These are phyloP conservation scores for Xerocomellus amylosporus DNA, from an alignment of 768 basidiomycete genomes.

Conservation along the genomic window DNA sequence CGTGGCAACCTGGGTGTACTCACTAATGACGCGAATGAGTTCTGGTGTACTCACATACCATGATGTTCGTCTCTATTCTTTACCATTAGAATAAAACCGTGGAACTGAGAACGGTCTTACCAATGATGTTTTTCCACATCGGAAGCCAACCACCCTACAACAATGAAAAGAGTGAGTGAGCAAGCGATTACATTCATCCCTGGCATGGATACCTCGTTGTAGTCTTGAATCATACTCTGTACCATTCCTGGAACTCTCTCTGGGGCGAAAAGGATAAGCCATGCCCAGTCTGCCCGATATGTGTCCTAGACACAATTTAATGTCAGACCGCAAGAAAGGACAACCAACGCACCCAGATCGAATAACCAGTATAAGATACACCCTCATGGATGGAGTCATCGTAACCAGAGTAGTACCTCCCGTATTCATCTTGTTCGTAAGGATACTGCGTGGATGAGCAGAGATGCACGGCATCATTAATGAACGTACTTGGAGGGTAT, in stretches of 20 bases:
- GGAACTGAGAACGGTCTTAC: slow-evolving; percentile 29
- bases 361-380: slow-evolving; percentile 77
- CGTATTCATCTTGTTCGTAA: slow-evolving; percentile 67
- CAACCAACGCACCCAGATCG: slow-evolving; percentile 58
- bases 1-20: slow-evolving; percentile 54
- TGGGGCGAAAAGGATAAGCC: slow-evolving; percentile 73
- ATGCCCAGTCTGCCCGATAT: slow-evolving; percentile 75
- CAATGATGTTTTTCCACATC: slow-evolving; percentile 88
- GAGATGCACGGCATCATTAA: neutral
- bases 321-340: neutral
- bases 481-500: slow-evolving; percentile 51
- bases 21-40: neutral
- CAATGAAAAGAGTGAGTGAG: neutral
- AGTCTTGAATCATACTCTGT: slow-evolving; percentile 78
- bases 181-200: neutral
- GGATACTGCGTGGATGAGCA: slow-evolving; percentile 53
- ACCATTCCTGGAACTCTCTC: slow-evolving; percentile 77
- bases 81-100: neutral
- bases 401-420: slow-evolving; percentile 74
- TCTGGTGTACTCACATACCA: slow-evolving; percentile 40
- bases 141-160: slow-evolving; percentile 74
- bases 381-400: slow-evolving; percentile 62
- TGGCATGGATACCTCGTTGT: slow-evolving; percentile 46
- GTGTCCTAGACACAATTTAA: slow-evolving; percentile 54
- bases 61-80: slow-evolving; percentile 70